Evolutionary conservation across 192 early-diverging fungal genomes (phyloP).

Genomic region (Mortierella hygrophila): DNA sequence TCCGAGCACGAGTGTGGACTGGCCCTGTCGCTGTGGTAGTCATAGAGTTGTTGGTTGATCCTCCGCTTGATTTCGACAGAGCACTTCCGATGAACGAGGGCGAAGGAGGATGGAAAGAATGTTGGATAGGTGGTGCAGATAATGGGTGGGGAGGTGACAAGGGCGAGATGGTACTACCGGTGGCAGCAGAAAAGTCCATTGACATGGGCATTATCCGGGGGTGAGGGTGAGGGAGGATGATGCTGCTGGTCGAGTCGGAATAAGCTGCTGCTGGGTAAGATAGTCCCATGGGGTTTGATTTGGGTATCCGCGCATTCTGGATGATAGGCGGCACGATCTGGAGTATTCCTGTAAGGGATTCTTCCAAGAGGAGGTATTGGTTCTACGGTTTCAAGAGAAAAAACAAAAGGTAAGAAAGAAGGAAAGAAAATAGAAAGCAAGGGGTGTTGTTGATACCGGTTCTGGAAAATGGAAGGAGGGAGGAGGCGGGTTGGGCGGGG

Average conservation of each 20-base stretch:
- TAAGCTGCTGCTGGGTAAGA: not conserved
- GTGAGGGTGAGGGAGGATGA: not conserved
- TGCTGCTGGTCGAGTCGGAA: not conserved
- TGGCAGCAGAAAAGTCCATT: not conserved
- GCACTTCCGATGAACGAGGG: not conserved
- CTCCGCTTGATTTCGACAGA: slow-evolving; percentile 17
- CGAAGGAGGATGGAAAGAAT: not conserved
- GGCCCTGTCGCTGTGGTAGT: slow-evolving; percentile 19
- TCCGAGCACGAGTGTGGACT: slow-evolving; percentile 41
- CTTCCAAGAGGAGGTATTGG: slow-evolving; percentile 43
- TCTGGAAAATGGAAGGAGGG: not conserved
- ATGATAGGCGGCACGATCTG: slow-evolving; percentile 48
- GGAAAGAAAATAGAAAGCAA: not conserved
- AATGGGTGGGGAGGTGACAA: not conserved
- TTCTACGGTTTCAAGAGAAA: slow-evolving; percentile 16
- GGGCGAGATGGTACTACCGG: slow-evolving; percentile 10
- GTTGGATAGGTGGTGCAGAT: not conserved
- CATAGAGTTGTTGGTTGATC: not conserved
- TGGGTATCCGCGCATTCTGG: slow-evolving; percentile 21
- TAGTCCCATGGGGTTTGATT: not conserved
- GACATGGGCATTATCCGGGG: not conserved
- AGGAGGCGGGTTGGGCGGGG: not conserved
- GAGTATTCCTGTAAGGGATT: slow-evolving; percentile 43
- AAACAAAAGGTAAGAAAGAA: not conserved
- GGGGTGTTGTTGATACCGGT: not conserved